Evolutionary conservation across 176 grass and related monocot species (phyloP).

Genomic region (Neostapfia colusana): DNA sequence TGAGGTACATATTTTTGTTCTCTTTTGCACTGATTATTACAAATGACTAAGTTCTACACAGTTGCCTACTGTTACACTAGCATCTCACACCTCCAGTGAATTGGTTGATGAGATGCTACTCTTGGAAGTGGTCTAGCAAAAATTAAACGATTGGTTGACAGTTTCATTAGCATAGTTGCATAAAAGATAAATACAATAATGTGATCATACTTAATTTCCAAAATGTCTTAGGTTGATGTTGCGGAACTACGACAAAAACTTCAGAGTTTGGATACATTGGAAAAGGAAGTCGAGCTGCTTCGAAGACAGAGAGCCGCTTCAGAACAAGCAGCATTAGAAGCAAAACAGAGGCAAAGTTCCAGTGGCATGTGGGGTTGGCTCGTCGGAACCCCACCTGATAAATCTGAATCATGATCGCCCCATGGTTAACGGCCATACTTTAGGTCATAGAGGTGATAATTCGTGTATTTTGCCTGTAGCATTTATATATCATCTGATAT

Average conservation of each 20-base stretch:
- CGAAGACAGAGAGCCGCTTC: constrained; percentile 78
- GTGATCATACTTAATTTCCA: background rate
- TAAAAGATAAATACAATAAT: background rate
- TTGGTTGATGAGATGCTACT: background rate
- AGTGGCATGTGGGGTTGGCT: constrained; percentile 94
- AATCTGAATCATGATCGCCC: constrained; percentile 50
- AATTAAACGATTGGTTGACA: background rate
- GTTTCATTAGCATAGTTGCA: background rate
- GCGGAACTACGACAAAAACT: constrained; percentile 94
- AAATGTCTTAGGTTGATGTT: constrained; percentile 75
- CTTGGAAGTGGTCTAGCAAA: background rate
- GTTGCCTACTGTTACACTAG: background rate
- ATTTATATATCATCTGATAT: constrained; percentile 28
- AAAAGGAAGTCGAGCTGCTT: constrained; percentile 91
- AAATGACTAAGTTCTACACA: background rate
- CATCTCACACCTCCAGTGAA: background rate
- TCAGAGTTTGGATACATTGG: constrained; percentile 63
- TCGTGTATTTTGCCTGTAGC: constrained; percentile 45
- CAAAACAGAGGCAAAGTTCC: constrained; percentile 70
- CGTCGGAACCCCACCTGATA: constrained; percentile 66
- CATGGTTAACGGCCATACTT: background rate
- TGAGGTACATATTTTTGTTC: constrained; percentile 58
- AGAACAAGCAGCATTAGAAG: constrained; percentile 70
- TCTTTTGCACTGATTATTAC: background rate
- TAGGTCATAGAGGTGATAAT: constrained; percentile 45